A percentile compares a stretch with the other conserved stretches of the same genome.
phyloP scores from a whole-genome alignment of 1,284 basidiomycete species.

The Heterobasidion irregulare region DNA sequence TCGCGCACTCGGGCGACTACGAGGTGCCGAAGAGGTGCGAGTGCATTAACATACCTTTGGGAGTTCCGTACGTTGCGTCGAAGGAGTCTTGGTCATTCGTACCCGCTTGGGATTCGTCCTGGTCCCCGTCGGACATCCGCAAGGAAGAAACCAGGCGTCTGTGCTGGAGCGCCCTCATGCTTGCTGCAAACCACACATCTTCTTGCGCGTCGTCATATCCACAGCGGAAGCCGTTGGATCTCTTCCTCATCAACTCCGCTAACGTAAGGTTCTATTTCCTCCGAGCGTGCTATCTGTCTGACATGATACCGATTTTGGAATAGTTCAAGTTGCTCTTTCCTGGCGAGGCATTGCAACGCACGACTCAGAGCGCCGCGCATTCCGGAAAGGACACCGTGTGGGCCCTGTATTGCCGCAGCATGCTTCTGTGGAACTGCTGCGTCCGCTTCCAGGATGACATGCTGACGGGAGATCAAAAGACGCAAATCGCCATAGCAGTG shows the following conservation, averaged over 20 bases:
- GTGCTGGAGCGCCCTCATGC: conserved; percentile 64
- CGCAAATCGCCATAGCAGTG: conserved; percentile 51
- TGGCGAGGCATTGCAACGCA: conserved; percentile 51
- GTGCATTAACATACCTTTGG: conserved; percentile 33
- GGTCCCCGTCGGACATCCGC: conserved; percentile 43
- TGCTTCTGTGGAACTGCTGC: conserved; percentile 70
- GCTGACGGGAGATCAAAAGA: conserved; percentile 39
- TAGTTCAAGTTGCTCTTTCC: conserved; percentile 50
- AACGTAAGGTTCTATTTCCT: conserved; percentile 33
- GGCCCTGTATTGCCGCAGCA: conserved; percentile 71
- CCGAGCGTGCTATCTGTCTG: neutral
- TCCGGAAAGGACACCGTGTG: conserved; percentile 68
- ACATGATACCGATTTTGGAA: conserved; percentile 24
- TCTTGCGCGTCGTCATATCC: conserved; percentile 54
- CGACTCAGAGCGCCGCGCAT: conserved; percentile 28
- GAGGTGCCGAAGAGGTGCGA: conserved; percentile 31
- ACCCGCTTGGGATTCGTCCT: conserved; percentile 52
- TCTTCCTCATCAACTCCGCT: conserved; percentile 51
- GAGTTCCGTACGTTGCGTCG: conserved; percentile 23
- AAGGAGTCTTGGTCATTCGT: conserved; percentile 32
- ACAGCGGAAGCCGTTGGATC: conserved; percentile 37
- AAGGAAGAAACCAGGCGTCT: conserved; percentile 64
- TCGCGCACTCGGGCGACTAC: conserved; percentile 21
- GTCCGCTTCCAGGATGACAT: conserved; percentile 36
- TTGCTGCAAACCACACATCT: conserved; percentile 56